Base-by-base conservation (phyloP, 768 basidiomycete genomes). In the Termitomyces titanicus region DNA sequence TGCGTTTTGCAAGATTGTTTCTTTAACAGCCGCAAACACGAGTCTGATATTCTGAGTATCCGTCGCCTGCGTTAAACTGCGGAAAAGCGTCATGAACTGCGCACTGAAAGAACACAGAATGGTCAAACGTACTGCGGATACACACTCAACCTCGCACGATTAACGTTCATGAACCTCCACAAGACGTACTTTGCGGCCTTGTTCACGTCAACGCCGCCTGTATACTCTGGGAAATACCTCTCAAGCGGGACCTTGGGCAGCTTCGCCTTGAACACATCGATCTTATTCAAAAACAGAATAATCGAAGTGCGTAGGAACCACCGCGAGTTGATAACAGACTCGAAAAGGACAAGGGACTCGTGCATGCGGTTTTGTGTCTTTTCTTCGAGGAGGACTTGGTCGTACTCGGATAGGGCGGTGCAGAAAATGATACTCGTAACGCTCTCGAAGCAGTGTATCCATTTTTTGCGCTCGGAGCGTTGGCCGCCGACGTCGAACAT, bases 101-200 rank as follows among this genome's bases (percentile, higher is more conserved):
- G 17, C n/a, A n/a, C n/a, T n/a, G n/a, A n/a, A n/a, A 40, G 1
- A 20, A 40, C 7, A 7, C n/a, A 20, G 11, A 9, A 20, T 17
- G 39, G n/a, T n/a, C n/a, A n/a, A n/a, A 78, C 88, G 35, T 57
- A 90, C 90, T 97, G 94, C 2, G 94, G 94, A 70, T 96, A 97
- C n/a, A 97, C 89, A 55, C 88, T 92, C 61, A 95, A 71, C 50
- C 87, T 70, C 48, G 90, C 90, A 17, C 90, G 74, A 60, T 95
- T 96, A 54, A 89, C 88, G 69, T 96, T 92, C 79, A 94, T 94
- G 63, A 96, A 98, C 63, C 90, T 76, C 94, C 93, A 97, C 37
- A 98, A 75, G 50, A 98, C 94, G 61, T 92, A 96, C 63, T 94
- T 94, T 0, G 94, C 92, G 3, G 92, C 93, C 70, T 95, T 95